These are phyloP conservation scores for Fusarium vanettenii DNA, from an alignment of 2,329 filamentous ascomycete species.

Conservation along the genomic window DNA sequence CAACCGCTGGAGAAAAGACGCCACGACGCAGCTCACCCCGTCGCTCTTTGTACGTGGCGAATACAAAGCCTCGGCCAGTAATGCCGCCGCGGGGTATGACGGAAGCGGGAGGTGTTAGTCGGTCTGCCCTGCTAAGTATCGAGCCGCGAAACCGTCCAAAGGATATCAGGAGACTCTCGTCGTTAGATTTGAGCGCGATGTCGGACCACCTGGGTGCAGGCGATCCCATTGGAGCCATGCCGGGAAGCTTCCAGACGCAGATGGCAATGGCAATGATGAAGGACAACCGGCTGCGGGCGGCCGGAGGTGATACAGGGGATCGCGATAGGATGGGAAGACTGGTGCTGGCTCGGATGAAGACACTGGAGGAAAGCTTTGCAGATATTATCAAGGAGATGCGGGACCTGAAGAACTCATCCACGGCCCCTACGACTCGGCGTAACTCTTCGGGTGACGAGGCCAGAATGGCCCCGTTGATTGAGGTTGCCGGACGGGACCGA, in stretches of 20 bases:
- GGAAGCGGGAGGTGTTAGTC: slow-evolving; percentile 50
- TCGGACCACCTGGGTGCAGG: slow-evolving; percentile 74
- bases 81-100: slow-evolving; percentile 56
- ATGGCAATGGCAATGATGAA: slow-evolving; percentile 78
- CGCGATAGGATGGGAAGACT: slow-evolving; percentile 81
- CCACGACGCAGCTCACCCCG: slow-evolving; percentile 61
- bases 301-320: slow-evolving; percentile 55
- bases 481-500: slow-evolving; percentile 50
- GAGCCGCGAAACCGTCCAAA: slow-evolving; percentile 57
- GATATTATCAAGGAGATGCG: slow-evolving; percentile 88
- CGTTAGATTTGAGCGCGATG: slow-evolving; percentile 78
- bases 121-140: slow-evolving; percentile 62
- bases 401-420: slow-evolving; percentile 64
- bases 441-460: slow-evolving; percentile 63
- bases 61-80: slow-evolving; percentile 68
- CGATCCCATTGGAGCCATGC: slow-evolving; percentile 71
- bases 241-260: slow-evolving; percentile 84
- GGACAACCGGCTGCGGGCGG: slow-evolving; percentile 62
- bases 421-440: slow-evolving; percentile 60
- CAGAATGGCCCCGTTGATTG: slow-evolving; percentile 43
- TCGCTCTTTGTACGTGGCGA: slow-evolving; percentile 55
- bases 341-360: slow-evolving; percentile 91
- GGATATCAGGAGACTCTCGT: slow-evolving; percentile 62
- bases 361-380: slow-evolving; percentile 88
- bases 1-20: slow-evolving; percentile 49